Percentiles rank a stretch among this genome's conserved stretches.
These are phyloP conservation scores for Ilex asprella DNA, from an alignment of 257 asterid genomes.

Conservation along the genomic window DNA sequence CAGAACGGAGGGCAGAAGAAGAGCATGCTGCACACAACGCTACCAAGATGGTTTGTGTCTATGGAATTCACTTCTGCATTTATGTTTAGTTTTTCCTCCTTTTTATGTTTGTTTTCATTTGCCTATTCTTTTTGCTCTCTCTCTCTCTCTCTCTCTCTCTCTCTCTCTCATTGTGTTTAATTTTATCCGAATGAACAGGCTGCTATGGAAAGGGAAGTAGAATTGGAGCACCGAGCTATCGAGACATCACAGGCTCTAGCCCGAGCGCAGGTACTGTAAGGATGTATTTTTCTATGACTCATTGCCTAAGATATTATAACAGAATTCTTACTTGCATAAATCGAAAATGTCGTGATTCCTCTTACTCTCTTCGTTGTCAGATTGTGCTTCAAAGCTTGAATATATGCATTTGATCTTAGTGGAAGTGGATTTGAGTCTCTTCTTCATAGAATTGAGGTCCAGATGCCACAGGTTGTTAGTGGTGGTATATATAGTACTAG, in stretches of 20 bases:
- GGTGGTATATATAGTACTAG: too few relatives aligned
- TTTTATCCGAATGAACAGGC: slow-evolving; percentile 47
- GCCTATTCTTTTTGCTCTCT: background rate
- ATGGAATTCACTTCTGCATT: slow-evolving; percentile 3
- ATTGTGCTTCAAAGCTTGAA: too few relatives aligned
- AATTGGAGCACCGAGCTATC: slow-evolving; percentile 87
- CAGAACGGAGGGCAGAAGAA: slow-evolving; percentile 95
- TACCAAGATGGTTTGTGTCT: slow-evolving; percentile 62
- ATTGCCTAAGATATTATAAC: too few relatives aligned
- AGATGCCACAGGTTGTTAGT: too few relatives aligned
- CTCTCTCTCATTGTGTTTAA: slow-evolving; percentile 18
- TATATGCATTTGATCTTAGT: too few relatives aligned
- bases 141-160: slow-evolving; percentile 10
- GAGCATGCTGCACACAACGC: slow-evolving; percentile 92
- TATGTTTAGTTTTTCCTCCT: background rate
- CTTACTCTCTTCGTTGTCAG: too few relatives aligned
- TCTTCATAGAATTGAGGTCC: too few relatives aligned
- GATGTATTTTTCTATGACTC: slow-evolving; percentile 4
- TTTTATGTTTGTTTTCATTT: background rate
- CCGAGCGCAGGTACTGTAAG: slow-evolving; percentile 70
- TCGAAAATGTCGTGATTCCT: too few relatives aligned
- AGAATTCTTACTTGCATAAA: too few relatives aligned
- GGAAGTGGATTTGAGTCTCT: too few relatives aligned
- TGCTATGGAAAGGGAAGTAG: slow-evolving; percentile 97
- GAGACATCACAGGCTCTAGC: slow-evolving; percentile 95